Percentiles rank a stretch among this genome's conserved stretches.
Conservation (phyloP, 345 rosid genomes). For the Linum usitatissimum region DNA sequence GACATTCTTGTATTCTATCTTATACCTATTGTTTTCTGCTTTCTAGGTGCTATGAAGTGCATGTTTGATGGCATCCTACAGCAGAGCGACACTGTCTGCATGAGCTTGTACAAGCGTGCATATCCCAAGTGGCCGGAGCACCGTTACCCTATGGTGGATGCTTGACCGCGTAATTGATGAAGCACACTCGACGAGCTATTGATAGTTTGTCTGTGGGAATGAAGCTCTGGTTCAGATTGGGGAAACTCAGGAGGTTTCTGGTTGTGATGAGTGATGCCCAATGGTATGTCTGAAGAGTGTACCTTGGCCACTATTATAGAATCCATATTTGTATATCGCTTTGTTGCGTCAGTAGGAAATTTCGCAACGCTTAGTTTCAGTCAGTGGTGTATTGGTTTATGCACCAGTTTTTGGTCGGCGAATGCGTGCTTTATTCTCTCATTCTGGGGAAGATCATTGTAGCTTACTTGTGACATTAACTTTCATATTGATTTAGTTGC, state of each 20-base stretch:
- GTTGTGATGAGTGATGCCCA: background rate
- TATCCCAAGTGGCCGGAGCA: slow-evolving; percentile 87
- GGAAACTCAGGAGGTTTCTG: slow-evolving; percentile 14
- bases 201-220: slow-evolving; percentile 35
- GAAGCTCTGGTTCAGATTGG: slow-evolving; percentile 73
- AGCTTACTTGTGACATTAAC: no score
- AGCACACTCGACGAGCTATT: slow-evolving; percentile 10
- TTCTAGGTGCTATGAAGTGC: slow-evolving; percentile 80
- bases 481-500: no score
- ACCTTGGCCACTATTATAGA: background rate
- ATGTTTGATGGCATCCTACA: slow-evolving; percentile 74
- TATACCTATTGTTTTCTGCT: background rate
- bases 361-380: no score
- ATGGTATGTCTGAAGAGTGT: background rate
- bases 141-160: slow-evolving; percentile 34
- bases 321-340: background rate
- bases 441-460: no score
- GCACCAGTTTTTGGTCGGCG: no score
- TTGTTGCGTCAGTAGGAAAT: background rate
- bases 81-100: slow-evolving; percentile 80
- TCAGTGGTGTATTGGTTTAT: no score
- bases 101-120: slow-evolving; percentile 80
- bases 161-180: slow-evolving; percentile 4
- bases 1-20: no score
- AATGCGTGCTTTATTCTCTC: no score